These are phyloP conservation scores for Cryptosporidium muris DNA, from an alignment of 169 alveolate species.

Conservation along the genomic window DNA sequence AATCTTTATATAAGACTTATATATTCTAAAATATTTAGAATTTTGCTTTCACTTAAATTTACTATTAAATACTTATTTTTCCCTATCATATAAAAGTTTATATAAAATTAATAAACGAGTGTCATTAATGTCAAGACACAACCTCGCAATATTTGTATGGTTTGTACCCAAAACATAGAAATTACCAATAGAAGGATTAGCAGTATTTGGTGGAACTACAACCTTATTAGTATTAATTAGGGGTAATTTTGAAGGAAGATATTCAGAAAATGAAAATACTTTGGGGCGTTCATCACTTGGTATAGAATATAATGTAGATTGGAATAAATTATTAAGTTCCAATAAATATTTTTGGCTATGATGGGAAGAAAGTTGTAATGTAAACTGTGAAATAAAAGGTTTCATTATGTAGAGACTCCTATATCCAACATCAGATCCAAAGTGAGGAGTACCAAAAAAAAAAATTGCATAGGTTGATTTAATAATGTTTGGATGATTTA, in stretches of 20 bases:
- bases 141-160: slow-evolving; percentile 28
- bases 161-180: slow-evolving; percentile 38
- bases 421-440: slow-evolving; percentile 42
- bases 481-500: slow-evolving; percentile 52
- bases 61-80: too few relatives aligned
- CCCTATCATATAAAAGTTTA: neutral
- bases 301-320: slow-evolving; percentile 42
- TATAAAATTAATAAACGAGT: slow-evolving; percentile 19
- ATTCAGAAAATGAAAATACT: slow-evolving; percentile 50
- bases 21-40: too few relatives aligned
- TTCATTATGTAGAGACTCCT: neutral
- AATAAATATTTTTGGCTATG: slow-evolving; percentile 14
- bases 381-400: slow-evolving; percentile 23
- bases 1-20: too few relatives aligned
- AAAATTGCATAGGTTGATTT: slow-evolving; percentile 41
- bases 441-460: slow-evolving; percentile 70
- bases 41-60: too few relatives aligned
- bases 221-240: slow-evolving; percentile 28
- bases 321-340: slow-evolving; percentile 22
- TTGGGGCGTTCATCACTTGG: slow-evolving; percentile 41
- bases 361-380: slow-evolving; percentile 37
- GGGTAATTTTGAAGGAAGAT: slow-evolving; percentile 57
- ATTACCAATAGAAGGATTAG: slow-evolving; percentile 66
- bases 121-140: slow-evolving; percentile 23
- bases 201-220: slow-evolving; percentile 43